These are phyloP conservation scores for Spathaspora sp. DNA, from an alignment of 1,139 yeast genomes.

Conservation along the genomic window DNA sequence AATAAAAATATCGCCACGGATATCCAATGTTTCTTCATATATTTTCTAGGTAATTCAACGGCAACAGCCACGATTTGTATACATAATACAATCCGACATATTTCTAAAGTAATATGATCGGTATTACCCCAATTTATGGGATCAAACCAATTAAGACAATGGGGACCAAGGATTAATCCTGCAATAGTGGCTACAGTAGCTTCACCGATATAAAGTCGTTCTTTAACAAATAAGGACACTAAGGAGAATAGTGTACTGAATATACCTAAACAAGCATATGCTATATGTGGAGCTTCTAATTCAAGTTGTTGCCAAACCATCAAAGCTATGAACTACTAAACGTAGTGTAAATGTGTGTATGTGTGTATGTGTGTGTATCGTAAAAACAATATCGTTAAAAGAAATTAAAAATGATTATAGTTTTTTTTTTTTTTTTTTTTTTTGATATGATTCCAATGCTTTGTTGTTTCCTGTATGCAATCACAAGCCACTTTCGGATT, in stretches of 20 bases:
- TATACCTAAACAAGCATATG: constrained; percentile 91
- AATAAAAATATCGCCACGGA: constrained; percentile 75
- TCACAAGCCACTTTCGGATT: too few relatives aligned
- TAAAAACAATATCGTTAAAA: too few relatives aligned
- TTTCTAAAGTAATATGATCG: constrained; percentile 82
- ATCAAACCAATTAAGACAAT: constrained; percentile 83
- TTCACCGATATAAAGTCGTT: constrained; percentile 87
- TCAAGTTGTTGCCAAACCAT: constrained; percentile 46
- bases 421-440: too few relatives aligned
- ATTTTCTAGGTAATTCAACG: constrained; percentile 91
- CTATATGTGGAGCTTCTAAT: constrained; percentile 66
- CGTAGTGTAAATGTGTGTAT: not conserved
- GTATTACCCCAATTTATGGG: constrained; percentile 92
- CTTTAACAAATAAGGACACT: constrained; percentile 89
- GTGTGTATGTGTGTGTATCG: not conserved
- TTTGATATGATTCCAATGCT: too few relatives aligned
- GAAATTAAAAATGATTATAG: too few relatives aligned
- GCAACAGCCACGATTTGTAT: constrained; percentile 97
- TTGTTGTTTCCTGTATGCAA: too few relatives aligned
- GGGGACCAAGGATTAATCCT: constrained; percentile 93
- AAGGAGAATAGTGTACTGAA: constrained; percentile 85
- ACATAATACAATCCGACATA: constrained; percentile 84
- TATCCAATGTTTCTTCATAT: constrained; percentile 88
- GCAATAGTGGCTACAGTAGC: constrained; percentile 92
- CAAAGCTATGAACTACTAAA: not conserved